Percentiles rank a stretch among this genome's conserved stretches.
These are phyloP conservation scores for Diaporthe ampelina DNA, from an alignment of 2,329 filamentous ascomycete genomes.

Conservation along the genomic window DNA sequence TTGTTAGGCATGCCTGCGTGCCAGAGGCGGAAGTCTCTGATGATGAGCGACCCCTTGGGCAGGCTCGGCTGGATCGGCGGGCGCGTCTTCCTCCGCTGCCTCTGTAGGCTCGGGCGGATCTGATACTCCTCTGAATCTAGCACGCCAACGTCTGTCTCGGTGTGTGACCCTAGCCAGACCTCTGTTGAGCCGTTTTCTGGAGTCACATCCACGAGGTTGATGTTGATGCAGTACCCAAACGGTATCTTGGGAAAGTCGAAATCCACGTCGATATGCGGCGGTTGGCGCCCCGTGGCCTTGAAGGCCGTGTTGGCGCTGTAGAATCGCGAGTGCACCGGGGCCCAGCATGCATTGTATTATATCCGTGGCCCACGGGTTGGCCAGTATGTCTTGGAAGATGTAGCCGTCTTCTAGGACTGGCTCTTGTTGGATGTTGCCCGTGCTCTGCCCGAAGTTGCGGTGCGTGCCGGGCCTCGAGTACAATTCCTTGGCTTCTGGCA, in stretches of 20 bases:
- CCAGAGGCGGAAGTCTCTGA: conserved; percentile 63
- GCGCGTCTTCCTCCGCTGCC: conserved; percentile 49
- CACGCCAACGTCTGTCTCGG: conserved; percentile 51
- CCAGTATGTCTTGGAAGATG: conserved; percentile 44
- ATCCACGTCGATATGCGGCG: conserved; percentile 57
- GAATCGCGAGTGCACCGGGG: conserved; percentile 53
- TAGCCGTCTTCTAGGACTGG: conserved; percentile 42
- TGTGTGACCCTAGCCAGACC: conserved; percentile 64
- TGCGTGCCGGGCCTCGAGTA: conserved; percentile 41
- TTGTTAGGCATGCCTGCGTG: conserved; percentile 65
- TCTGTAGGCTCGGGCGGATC: conserved; percentile 51
- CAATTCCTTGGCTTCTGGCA: conserved; percentile 51
- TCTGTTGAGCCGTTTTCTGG: conserved; percentile 63
- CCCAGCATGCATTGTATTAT: conserved; percentile 54
- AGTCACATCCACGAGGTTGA: conserved; percentile 59
- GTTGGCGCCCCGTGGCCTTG: conserved; percentile 53
- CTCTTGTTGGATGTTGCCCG: conserved; percentile 44
- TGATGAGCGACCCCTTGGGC: conserved; percentile 58
- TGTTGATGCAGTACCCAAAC: conserved; percentile 62
- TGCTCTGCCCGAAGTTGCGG: conserved; percentile 38
- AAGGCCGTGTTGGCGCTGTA: conserved; percentile 57
- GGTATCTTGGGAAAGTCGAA: conserved; percentile 63
- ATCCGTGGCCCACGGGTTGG: conserved; percentile 52
- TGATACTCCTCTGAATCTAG: conserved; percentile 44
- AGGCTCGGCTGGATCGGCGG: conserved; percentile 56